These are phyloP conservation scores for Apocynum venetum DNA, from an alignment of 257 asterid species.

Conservation along the genomic window DNA sequence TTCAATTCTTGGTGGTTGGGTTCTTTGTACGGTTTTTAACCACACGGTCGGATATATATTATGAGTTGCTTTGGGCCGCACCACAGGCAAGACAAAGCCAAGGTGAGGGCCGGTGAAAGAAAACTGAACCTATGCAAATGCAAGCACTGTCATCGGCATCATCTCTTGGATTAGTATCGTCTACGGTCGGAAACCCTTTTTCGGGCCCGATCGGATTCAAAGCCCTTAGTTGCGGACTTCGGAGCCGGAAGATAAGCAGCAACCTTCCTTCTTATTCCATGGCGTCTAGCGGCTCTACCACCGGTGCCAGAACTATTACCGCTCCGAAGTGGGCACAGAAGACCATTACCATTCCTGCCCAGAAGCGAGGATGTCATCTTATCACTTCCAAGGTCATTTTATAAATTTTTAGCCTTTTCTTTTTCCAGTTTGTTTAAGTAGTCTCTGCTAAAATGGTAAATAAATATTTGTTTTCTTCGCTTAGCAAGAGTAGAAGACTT, in stretches of 20 bases:
- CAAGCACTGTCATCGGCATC: not conserved
- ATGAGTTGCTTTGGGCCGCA: not conserved
- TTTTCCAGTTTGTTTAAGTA: not conserved
- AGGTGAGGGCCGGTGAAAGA: not conserved
- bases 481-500: no score
- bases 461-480: not conserved
- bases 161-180: not conserved
- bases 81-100: not conserved
- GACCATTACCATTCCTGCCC: constrained; percentile 68
- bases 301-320: constrained; percentile 29
- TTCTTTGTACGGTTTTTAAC: no score
- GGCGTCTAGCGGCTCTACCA: constrained; percentile 25
- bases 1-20: no score
- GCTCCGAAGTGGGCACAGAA: constrained; percentile 89
- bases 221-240: not conserved
- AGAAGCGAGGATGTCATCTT: constrained; percentile 88
- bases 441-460: not conserved
- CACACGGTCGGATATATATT: no score
- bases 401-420: not conserved
- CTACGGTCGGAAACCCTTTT: not conserved
- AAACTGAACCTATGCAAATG: not conserved
- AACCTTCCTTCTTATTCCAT: constrained; percentile 2
- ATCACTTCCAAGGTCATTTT: constrained; percentile 64
- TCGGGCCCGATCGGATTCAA: not conserved
- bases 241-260: not conserved